Evolutionary conservation across 2,329 filamentous ascomycete species (phyloP), one percentile per base, ranked within the genome.

Genomic region (Colletotrichum sp.): DNA sequence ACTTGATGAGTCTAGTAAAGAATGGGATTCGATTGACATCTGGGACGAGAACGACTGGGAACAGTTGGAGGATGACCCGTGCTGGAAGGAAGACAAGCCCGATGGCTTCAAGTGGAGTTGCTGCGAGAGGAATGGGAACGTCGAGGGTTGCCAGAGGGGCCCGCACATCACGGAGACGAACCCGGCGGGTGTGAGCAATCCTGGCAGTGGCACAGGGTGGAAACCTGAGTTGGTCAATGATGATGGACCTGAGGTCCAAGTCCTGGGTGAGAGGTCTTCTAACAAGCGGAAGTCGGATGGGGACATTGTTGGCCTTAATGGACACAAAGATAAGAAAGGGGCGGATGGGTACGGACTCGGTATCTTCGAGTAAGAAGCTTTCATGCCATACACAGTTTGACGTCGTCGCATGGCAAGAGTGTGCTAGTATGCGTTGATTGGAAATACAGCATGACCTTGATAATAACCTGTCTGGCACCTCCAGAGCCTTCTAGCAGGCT

Each of bases 101-200:
- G 64, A 68, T 2, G 64, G 64, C 7, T 72, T 72, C 70, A 72
- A 28, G n/a, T 72, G 70, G 70, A 72, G 64, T 55, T 61, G 70
- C n/a, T 72, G 64, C 63, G n/a, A 52, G 11, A 48, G 48, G 25
- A 65, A 48, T 2, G 70, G 70, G n/a, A 30, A 34, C 5, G 64
- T 72, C 5, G 28, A 32, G 30, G 52, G 70, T 22, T 68, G 70
- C 32, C 12, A 27, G 27, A 48, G 28, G 30, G 52, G 27, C 13
- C 22, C 27, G 30, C 70, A 68, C 34, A 27, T 36, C 5, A 11
- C 8, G 32, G 28, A 34, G 59, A 34, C 27, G 2, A 13, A 15
- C 19, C 9, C 19, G 28, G 27, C 3, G 25, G 12, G 9, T n/a
- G 27, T 13, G 27, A 61, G 28, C 19, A n/a, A 61, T 8, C 19